These are phyloP conservation scores for Neoascochyta sp. DNA, from an alignment of 2,329 filamentous ascomycete genomes.

Conservation along the genomic window DNA sequence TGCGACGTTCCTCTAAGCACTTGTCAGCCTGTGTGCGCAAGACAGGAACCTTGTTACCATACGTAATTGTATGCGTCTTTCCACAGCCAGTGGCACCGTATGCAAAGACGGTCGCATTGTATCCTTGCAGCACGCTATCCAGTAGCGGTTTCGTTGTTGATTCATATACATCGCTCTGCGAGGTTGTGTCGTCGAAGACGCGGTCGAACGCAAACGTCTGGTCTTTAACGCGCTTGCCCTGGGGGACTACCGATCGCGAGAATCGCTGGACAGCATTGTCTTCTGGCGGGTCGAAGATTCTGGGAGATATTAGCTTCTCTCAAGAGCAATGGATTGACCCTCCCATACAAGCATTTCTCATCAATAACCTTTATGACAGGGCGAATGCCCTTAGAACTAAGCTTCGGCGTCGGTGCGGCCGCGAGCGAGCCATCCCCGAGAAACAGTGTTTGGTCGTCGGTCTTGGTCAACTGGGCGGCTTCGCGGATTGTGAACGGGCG, in stretches of 20 bases:
- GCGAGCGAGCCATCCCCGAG: slow-evolving; percentile 95
- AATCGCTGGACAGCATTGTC: slow-evolving; percentile 89
- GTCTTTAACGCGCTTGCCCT: slow-evolving; percentile 91
- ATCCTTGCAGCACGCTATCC: slow-evolving; percentile 92
- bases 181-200: slow-evolving; percentile 93
- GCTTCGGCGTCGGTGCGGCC: slow-evolving; percentile 76
- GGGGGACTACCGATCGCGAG: slow-evolving; percentile 64
- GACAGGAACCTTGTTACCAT: slow-evolving; percentile 36
- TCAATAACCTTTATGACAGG: slow-evolving; percentile 95
- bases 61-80: slow-evolving; percentile 91
- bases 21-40: slow-evolving; percentile 32
- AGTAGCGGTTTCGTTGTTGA: slow-evolving; percentile 84
- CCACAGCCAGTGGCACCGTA: slow-evolving; percentile 97
- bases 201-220: slow-evolving; percentile 96
- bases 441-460: slow-evolving; percentile 84
- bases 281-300: slow-evolving; percentile 95
- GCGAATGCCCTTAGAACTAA: slow-evolving; percentile 80
- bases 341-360: slow-evolving; percentile 79
- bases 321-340: too few relatives aligned
- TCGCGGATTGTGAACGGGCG: slow-evolving; percentile 78
- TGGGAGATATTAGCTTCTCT: slow-evolving; percentile 45
- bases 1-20: slow-evolving; percentile 66
- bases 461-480: slow-evolving; percentile 79
- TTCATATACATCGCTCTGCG: slow-evolving; percentile 92
- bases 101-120: slow-evolving; percentile 98